Percentiles rank a stretch among this genome's conserved stretches.
Conservation (phyloP, 2,329 filamentous ascomycete genomes). For the Fusarium pininemorale region DNA sequence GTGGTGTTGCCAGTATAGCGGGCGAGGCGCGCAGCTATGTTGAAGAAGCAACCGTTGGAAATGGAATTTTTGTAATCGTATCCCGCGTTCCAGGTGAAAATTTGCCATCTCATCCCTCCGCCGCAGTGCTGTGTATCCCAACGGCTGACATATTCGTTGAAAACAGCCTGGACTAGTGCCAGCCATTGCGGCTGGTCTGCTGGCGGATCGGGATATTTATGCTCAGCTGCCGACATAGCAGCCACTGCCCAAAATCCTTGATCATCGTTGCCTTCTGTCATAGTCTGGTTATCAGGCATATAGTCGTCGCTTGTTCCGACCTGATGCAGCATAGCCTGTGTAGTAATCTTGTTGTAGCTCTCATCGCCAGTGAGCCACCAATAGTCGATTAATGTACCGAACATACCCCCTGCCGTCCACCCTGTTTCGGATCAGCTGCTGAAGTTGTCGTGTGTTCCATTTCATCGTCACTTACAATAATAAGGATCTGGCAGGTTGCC, state of each 20-base stretch:
- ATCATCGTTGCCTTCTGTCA: conserved; percentile 74
- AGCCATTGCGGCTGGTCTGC: conserved; percentile 74
- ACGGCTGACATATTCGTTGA: conserved; percentile 78
- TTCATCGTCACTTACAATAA: conserved; percentile 62
- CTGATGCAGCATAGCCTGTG: conserved; percentile 69
- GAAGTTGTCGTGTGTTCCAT: neutral
- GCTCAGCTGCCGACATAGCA: conserved; percentile 80
- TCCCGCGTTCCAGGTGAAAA: conserved; percentile 79
- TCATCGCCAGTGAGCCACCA: conserved; percentile 74
- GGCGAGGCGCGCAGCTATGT: conserved; percentile 74
- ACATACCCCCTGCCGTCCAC: conserved; percentile 82
- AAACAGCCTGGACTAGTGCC: conserved; percentile 79
- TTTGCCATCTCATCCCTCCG: conserved; percentile 87
- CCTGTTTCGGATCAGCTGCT: conserved; percentile 41
- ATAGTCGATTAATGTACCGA: conserved; percentile 76
- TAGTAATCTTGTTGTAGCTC: conserved; percentile 69
- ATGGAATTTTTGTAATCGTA: conserved; percentile 76
- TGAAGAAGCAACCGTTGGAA: conserved; percentile 76
- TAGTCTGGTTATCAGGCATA: conserved; percentile 72
- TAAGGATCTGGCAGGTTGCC: conserved; percentile 69
- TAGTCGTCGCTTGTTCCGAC: conserved; percentile 66
- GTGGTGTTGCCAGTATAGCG: conserved; percentile 82
- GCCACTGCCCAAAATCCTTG: conserved; percentile 87
- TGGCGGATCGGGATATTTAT: conserved; percentile 75
- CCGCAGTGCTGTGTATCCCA: conserved; percentile 73